Evolutionary conservation across 257 asterid species (phyloP), one percentile per base, ranked within the genome.

Genomic region (Nicotiana otophora): DNA sequence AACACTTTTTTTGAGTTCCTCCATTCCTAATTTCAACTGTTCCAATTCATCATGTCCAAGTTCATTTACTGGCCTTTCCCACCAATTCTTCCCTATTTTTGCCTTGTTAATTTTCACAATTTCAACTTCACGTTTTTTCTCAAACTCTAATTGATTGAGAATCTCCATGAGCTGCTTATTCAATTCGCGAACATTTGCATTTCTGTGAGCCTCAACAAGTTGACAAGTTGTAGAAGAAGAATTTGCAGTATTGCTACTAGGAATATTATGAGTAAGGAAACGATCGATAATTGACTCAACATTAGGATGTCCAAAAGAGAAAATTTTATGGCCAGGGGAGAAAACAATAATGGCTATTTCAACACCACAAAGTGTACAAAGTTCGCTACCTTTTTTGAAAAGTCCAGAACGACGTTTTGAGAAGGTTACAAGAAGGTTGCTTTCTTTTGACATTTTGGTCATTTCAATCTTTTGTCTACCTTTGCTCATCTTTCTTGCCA

Each of bases 381-480:
- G 89, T 26, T 87, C 91, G 14, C 88, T 86, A 0, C 87, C 92
- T 63, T 86, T 90, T 60, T 88, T 88, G 82, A 90, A 90, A 17
- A 88, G 87, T 2, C 90, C 92, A 7, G 91, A 83, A 4, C 89
- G 90, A 0, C 91, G 87, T 84, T 90, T 90, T 0, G 93, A 90
- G 83, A 88, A 90, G 10, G 93, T 87, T 14, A 88, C 90, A 0
- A 87, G 88, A 11, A 88, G 82, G 84, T 88, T 86, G 51, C 91
- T 86, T 26, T 86, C 89, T 69, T 90, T 87, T 15, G 86, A 85
- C 85, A 90, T 90, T 80, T 82, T 88, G 28, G 86, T 81, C 89
- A 90, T 87, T 42, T 87, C 86, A 3, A 87, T 84, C 91, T 84
- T 90, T 72, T 87, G 90, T 15, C 92, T 82, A 20, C 90, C 93